Percentiles rank a stretch among this genome's conserved stretches.
These are phyloP conservation scores for Claviceps citrina DNA, from an alignment of 2,329 filamentous ascomycete species.

Conservation along the genomic window DNA sequence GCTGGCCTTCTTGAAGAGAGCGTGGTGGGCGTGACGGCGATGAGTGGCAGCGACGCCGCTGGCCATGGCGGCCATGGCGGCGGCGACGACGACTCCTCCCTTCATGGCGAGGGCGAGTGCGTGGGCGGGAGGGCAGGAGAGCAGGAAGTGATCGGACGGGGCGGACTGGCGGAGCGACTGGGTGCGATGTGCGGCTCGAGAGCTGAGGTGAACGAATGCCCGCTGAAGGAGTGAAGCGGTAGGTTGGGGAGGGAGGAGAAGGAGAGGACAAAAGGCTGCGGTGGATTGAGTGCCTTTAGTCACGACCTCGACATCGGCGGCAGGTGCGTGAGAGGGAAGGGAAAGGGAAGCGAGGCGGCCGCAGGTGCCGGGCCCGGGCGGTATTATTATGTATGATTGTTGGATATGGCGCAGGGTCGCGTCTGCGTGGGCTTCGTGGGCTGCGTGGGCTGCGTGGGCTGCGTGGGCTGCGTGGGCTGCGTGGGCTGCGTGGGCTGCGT, in stretches of 20 bases:
- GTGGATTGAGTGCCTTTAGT: slow-evolving; percentile 25
- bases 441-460: too few species aligned
- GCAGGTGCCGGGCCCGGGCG: slow-evolving; percentile 9
- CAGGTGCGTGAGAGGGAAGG: slow-evolving; percentile 23
- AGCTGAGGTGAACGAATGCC: slow-evolving; percentile 47
- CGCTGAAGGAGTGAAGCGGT: slow-evolving; percentile 85
- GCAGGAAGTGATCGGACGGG: too few species aligned
- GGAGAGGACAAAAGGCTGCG: slow-evolving; percentile 35
- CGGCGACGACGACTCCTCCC: slow-evolving; percentile 50
- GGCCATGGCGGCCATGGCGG: slow-evolving; percentile 46
- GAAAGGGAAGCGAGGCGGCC: slow-evolving; percentile 15
- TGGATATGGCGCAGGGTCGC: slow-evolving; percentile 1
- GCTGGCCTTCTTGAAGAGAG: slow-evolving; percentile 39
- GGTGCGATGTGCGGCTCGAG: neutral
- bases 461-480: too few species aligned
- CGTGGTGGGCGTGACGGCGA: slow-evolving; percentile 50
- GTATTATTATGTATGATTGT: slow-evolving; percentile 23
- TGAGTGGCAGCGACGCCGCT: slow-evolving; percentile 39
- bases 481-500: too few species aligned
- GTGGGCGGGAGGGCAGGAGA: too few species aligned
- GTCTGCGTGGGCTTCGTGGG: too few species aligned
- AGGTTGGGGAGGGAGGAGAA: slow-evolving; percentile 27
- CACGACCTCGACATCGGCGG: slow-evolving; percentile 34
- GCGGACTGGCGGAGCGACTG: too few species aligned
- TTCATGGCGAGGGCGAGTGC: slow-evolving; percentile 41